Evolutionary conservation across 306 rosid species (phyloP).

Genomic region (Acmispon strigosus): DNA sequence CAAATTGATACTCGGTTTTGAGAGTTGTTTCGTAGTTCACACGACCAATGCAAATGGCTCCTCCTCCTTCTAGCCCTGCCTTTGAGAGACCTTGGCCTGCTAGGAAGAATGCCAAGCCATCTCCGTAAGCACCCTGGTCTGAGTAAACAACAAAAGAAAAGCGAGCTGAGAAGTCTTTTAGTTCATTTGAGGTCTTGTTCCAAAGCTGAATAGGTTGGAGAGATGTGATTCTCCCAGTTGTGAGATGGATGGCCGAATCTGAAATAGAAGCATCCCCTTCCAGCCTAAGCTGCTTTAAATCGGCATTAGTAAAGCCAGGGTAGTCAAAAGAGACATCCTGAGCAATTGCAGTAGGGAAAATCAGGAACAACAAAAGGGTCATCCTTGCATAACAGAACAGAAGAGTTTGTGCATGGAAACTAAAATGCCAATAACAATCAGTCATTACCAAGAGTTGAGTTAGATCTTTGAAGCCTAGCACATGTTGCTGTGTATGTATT

Average conservation of each 20-base stretch:
- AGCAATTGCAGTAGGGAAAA: neutral
- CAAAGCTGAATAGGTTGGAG: slow-evolving; percentile 7
- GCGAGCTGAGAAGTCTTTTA: slow-evolving; percentile 23
- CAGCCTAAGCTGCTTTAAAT: neutral
- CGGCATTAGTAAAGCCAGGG: neutral
- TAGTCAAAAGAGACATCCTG: neutral
- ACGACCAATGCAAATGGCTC: slow-evolving; percentile 22
- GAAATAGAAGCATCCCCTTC: neutral
- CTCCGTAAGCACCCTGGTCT: neutral
- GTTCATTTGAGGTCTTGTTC: slow-evolving; percentile 13
- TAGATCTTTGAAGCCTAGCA: neutral
- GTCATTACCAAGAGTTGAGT: neutral
- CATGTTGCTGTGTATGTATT: neutral
- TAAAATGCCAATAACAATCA: neutral
- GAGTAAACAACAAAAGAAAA: slow-evolving; percentile 34
- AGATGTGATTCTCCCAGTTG: neutral
- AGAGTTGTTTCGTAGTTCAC: neutral
- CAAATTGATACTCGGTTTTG: neutral
- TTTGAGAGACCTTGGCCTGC: slow-evolving; percentile 2
- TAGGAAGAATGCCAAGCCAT: slow-evolving; percentile 39
- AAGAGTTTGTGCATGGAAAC: no score
- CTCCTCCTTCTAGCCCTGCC: neutral
- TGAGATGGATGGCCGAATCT: neutral
- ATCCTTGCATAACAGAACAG: neutral
- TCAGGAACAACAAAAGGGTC: neutral